Evolutionary conservation across 768 basidiomycete species (phyloP).

Genomic region (Daedaleopsis sinensis): DNA sequence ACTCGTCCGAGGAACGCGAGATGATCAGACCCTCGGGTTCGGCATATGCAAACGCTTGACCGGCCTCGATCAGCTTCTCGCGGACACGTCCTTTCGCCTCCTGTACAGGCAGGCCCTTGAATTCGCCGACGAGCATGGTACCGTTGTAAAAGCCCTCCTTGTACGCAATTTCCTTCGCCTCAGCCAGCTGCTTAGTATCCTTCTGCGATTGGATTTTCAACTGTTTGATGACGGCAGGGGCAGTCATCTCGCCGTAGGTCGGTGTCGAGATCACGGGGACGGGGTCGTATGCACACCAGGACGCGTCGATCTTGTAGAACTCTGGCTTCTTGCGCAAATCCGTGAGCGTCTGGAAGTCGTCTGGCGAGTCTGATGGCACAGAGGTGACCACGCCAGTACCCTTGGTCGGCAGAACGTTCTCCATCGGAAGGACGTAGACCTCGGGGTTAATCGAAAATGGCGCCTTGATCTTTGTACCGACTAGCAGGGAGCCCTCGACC

Average conservation of each 20-base stretch:
- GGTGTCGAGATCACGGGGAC: conserved; percentile 88
- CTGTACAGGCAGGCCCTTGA: conserved; percentile 84
- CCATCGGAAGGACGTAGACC: conserved; percentile 98
- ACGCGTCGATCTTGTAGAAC: conserved; percentile 91
- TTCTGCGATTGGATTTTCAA: conserved; percentile 96
- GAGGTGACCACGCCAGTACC: conserved; percentile 99
- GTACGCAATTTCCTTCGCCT: conserved; percentile 97
- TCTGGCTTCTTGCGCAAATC: conserved; percentile 96
- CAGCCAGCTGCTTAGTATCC: conserved; percentile 89
- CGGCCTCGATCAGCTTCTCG: conserved; percentile 75
- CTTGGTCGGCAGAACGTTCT: conserved; percentile 94
- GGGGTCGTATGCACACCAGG: conserved; percentile 85
- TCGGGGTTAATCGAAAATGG: conserved; percentile 82
- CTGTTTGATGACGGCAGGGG: conserved; percentile 80
- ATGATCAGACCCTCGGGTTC: conserved; percentile 93
- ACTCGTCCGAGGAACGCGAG: conserved; percentile 93
- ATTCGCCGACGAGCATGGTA: conserved; percentile 89
- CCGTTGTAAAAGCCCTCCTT: conserved; percentile 99
- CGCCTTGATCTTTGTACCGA: conserved; percentile 90
- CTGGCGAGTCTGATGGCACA: conserved; percentile 97
- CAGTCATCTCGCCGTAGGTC: conserved; percentile 91
- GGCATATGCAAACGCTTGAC: conserved; percentile 87
- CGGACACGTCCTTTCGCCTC: conserved; percentile 92
- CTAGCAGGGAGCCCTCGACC: conserved; percentile 74
- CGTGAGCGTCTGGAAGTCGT: conserved; percentile 88